phyloP scores from a whole-genome alignment of 2,329 filamentous ascomycete genomes.

The Botryotinia convoluta region DNA sequence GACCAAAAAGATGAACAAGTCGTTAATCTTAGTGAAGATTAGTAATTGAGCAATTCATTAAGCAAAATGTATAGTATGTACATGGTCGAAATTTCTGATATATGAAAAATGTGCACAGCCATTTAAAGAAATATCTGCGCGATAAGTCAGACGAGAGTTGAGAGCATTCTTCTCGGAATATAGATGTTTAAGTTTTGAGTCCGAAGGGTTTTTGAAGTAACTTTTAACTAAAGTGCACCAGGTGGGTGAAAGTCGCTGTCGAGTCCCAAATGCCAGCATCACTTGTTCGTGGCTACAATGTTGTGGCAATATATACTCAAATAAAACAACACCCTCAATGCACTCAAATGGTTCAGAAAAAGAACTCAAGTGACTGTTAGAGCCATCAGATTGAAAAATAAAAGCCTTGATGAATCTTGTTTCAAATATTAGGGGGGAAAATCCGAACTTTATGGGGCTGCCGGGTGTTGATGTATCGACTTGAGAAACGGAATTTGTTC shows the following conservation, averaged over 20 bases:
- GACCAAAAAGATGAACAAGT: no score
- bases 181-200: rapidly evolving
- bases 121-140: rapidly evolving
- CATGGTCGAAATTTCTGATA: no score
- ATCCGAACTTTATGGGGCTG: rapidly evolving
- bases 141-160: not conserved
- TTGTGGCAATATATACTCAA: not conserved
- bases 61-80: no score
- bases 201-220: rapidly evolving
- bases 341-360: not conserved
- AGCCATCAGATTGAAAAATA: not conserved
- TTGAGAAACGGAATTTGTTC: not conserved
- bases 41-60: no score
- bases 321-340: not conserved
- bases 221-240: not conserved
- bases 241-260: not conserved
- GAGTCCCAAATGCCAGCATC: not conserved
- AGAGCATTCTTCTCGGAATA: not conserved
- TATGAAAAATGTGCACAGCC: no score
- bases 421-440: not conserved
- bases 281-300: not conserved
- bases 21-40: no score
- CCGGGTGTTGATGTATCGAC: not conserved
- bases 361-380: not conserved
- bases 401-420: not conserved